Percentiles rank a stretch among this genome's conserved stretches.
Evolutionary conservation across 208 protist genomes (phyloP).

Genomic region (Acanthamoeba lenticulata): DNA sequence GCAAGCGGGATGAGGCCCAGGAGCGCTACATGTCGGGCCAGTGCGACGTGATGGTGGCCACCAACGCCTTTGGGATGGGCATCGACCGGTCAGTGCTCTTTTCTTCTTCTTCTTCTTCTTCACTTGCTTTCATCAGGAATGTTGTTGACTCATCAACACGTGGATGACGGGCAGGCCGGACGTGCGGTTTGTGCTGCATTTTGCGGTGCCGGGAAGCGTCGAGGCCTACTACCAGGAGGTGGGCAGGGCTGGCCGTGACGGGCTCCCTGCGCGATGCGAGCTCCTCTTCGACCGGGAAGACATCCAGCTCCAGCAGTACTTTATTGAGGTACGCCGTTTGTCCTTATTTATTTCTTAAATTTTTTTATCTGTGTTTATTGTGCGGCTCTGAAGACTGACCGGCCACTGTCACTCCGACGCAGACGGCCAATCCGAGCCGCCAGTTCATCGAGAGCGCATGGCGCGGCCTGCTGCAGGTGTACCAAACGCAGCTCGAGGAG

Average conservation of each 20-base stretch:
- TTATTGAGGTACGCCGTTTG: no score
- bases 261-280: background rate
- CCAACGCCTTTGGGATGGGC: slow-evolving; percentile 60
- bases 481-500: background rate
- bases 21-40: background rate
- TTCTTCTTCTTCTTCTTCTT: background rate
- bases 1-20: background rate
- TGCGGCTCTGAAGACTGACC: no score
- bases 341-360: no score
- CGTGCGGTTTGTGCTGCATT: slow-evolving; percentile 54
- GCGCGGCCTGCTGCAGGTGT: background rate
- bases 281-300: background rate
- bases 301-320: background rate
- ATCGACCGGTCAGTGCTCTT: background rate
- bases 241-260: slow-evolving; percentile 50
- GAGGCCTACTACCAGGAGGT: slow-evolving; percentile 66
- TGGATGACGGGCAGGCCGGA: background rate
- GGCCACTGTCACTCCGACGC: no score
- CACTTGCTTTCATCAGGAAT: background rate
- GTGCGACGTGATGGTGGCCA: slow-evolving; percentile 34
- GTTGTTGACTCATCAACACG: background rate
- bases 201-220: slow-evolving; percentile 13
- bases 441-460: background rate
- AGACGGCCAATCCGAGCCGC: background rate
- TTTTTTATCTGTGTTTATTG: no score